These are phyloP conservation scores for Aspergillus coremiiformis DNA, from an alignment of 495 filamentous ascomycete genomes.

Conservation along the genomic window DNA sequence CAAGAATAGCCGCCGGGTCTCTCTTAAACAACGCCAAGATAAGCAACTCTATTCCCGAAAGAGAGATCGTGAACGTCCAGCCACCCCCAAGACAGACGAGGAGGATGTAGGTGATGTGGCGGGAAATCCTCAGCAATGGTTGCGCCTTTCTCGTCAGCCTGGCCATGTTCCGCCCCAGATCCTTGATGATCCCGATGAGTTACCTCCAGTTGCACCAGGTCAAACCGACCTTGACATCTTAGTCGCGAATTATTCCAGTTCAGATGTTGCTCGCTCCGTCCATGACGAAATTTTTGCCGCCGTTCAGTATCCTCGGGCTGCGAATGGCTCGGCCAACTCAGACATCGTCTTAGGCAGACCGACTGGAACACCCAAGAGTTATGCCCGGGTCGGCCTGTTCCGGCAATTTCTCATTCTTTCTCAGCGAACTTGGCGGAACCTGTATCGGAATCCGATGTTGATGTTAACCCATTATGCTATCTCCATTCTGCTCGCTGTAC, in stretches of 20 bases:
- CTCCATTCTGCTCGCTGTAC: constrained; percentile 85
- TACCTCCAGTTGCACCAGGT: constrained; percentile 57
- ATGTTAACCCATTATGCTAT: constrained; percentile 99
- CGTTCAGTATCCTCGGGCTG: constrained; percentile 48
- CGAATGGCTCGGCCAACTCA: constrained; percentile 65
- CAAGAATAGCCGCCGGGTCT: constrained; percentile 59
- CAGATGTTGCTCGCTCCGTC: constrained; percentile 69
- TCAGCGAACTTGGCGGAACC: constrained; percentile 88
- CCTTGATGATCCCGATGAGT: constrained; percentile 65
- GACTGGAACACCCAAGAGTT: constrained; percentile 56
- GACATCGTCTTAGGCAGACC: constrained; percentile 40
- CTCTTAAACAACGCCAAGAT: constrained; percentile 76
- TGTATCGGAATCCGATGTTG: constrained; percentile 95
- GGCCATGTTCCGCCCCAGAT: constrained; percentile 54
- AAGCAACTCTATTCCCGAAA: constrained; percentile 83
- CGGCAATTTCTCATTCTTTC: constrained; percentile 87
- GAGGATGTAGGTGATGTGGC: constrained; percentile 58
- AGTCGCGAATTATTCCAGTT: constrained; percentile 63
- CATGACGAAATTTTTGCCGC: constrained; percentile 74
- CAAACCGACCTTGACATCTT: constrained; percentile 78
- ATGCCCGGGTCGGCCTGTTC: constrained; percentile 66
- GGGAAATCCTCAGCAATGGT: constrained; percentile 55
- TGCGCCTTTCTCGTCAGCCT: constrained; percentile 61
- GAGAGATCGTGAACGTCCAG: constrained; percentile 48
- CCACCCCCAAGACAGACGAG: constrained; percentile 58